Percentiles rank a stretch among this genome's conserved stretches.
Conservation (phyloP, 129 eudicot species). For the Chrysanthemum lavandulifolium region DNA sequence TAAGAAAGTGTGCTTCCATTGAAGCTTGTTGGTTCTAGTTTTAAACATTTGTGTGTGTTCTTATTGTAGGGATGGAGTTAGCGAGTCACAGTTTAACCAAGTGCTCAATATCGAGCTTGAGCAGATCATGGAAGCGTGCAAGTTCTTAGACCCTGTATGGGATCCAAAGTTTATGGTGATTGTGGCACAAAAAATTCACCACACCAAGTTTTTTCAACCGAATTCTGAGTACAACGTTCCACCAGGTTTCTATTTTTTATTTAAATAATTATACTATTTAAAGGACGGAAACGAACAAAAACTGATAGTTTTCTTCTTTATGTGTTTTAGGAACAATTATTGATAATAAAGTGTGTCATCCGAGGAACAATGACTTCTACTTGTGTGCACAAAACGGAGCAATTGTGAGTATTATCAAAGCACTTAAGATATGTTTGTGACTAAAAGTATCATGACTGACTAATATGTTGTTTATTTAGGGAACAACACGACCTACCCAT, state of each 20-base stretch:
- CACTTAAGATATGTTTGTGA: not conserved
- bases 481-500: conserved; percentile 81
- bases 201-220: conserved; percentile 70
- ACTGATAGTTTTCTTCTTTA: not conserved
- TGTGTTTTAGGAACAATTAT: conserved; percentile 58
- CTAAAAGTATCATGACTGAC: not conserved
- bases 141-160: conserved; percentile 39
- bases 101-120: conserved; percentile 68
- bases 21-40: not conserved
- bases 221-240: conserved; percentile 58
- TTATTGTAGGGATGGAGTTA: conserved; percentile 59
- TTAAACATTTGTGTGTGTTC: not conserved
- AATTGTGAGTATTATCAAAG: conserved; percentile 51
- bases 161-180: conserved; percentile 60
- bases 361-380: conserved; percentile 70
- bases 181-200: conserved; percentile 84
- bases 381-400: conserved; percentile 77
- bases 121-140: conserved; percentile 63
- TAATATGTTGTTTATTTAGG: conserved; percentile 27
- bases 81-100: conserved; percentile 82
- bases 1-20: not conserved
- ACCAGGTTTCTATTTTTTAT: conserved; percentile 44
- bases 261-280: not conserved
- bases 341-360: conserved; percentile 73
- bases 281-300: not conserved